A percentile compares a stretch with the other conserved stretches of the same genome.
Evolutionary conservation across 2,329 filamentous ascomycete species (phyloP).

Genomic region (Trichoderma arundinaceum): DNA sequence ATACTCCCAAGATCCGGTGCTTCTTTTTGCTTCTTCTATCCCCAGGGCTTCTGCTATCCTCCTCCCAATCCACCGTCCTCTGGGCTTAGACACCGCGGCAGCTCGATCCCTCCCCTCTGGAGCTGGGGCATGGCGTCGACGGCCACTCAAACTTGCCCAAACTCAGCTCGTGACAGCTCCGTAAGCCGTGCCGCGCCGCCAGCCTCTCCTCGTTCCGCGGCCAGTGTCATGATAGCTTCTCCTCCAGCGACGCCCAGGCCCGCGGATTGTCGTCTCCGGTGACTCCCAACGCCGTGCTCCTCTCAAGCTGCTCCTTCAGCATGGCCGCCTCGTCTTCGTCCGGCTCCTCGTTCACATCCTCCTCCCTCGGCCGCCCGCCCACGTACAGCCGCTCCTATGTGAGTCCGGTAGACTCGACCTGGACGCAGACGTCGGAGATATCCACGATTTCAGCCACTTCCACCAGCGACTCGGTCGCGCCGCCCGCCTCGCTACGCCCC

Average conservation of each 20-base stretch:
- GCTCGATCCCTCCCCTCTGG: not conserved
- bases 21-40: not conserved
- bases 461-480: slow-evolving; percentile 43
- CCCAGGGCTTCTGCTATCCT: not conserved
- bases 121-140: slow-evolving; percentile 22
- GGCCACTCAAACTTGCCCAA: not conserved
- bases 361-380: slow-evolving; percentile 50
- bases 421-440: slow-evolving; percentile 52
- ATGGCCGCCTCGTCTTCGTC: slow-evolving; percentile 53
- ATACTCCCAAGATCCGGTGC: not conserved
- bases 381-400: slow-evolving; percentile 50
- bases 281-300: not conserved
- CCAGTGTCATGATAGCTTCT: slow-evolving; percentile 33
- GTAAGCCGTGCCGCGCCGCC: slow-evolving; percentile 10
- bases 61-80: not conserved
- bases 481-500: slow-evolving; percentile 50
- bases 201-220: slow-evolving; percentile 16
- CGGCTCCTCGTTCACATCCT: slow-evolving; percentile 56
- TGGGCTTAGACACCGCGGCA: not conserved
- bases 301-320: slow-evolving; percentile 35
- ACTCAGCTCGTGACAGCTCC: slow-evolving; percentile 23
- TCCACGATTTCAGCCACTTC: slow-evolving; percentile 54
- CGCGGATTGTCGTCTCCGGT: slow-evolving; percentile 22
- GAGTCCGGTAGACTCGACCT: slow-evolving; percentile 53
- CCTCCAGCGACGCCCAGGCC: slow-evolving; percentile 11